These are phyloP conservation scores for Hortaea werneckii DNA, from an alignment of 2,329 filamentous ascomycete species.

Conservation along the genomic window DNA sequence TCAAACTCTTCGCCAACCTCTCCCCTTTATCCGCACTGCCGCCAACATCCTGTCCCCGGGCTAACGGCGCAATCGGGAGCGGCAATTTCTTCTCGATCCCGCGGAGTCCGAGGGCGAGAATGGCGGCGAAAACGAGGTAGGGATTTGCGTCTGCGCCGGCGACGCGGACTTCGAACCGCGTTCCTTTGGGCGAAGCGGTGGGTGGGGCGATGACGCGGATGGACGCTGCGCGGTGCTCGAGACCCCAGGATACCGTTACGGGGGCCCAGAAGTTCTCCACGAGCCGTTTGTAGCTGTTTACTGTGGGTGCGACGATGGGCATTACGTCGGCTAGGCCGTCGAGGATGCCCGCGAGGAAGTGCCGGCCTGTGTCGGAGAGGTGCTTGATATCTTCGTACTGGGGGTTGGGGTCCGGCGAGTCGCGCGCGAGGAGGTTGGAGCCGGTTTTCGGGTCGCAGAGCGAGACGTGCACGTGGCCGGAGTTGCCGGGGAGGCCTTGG, in stretches of 20 bases:
- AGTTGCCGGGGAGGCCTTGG: constrained; percentile 84
- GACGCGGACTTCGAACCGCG: constrained; percentile 84
- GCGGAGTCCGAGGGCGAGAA: constrained; percentile 79
- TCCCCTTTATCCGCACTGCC: constrained; percentile 59
- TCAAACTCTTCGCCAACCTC: constrained; percentile 71
- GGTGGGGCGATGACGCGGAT: constrained; percentile 85
- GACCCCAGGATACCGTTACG: constrained; percentile 92
- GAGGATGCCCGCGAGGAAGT: constrained; percentile 86
- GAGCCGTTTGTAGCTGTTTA: constrained; percentile 96
- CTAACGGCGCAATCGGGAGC: constrained; percentile 71
- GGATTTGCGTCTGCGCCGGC: constrained; percentile 91
- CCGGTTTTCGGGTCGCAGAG: constrained; percentile 63
- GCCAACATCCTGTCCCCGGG: constrained; percentile 75
- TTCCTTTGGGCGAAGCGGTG: constrained; percentile 72
- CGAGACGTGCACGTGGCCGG: constrained; percentile 90
- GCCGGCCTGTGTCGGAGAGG: constrained; percentile 77
- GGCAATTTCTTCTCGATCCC: constrained; percentile 87
- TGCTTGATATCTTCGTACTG: constrained; percentile 65
- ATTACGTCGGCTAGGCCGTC: constrained; percentile 88
- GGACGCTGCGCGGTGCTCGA: constrained; percentile 88
- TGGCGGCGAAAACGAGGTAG: constrained; percentile 73
- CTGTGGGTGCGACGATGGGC: constrained; percentile 85
- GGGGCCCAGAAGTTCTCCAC: constrained; percentile 99
- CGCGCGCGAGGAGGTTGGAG: constrained; percentile 74
- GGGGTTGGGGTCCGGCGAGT: constrained; percentile 58